These are phyloP conservation scores for Panaeolus cyanescens DNA, from an alignment of 768 basidiomycete species.

Conservation along the genomic window DNA sequence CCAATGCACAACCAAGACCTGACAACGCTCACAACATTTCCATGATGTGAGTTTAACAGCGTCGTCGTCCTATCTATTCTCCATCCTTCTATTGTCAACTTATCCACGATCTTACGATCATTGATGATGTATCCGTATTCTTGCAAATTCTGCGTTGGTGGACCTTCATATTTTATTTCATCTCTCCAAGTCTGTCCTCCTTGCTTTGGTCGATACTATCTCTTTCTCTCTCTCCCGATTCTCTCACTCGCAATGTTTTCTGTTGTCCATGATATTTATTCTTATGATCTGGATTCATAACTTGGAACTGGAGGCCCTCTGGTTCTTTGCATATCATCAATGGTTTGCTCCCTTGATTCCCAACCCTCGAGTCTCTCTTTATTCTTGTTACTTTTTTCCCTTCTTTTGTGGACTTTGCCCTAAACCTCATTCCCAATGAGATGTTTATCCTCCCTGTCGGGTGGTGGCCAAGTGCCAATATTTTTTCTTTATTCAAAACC, in stretches of 20 bases:
- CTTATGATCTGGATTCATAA: background rate
- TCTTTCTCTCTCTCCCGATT: background rate
- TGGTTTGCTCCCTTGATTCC: background rate
- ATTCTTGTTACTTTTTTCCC: background rate
- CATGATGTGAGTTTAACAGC: background rate
- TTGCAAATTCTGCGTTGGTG: slow-evolving; percentile 14
- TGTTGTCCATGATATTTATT: slow-evolving; percentile 4
- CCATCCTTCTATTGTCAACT: background rate
- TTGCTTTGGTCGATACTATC: slow-evolving; percentile 1
- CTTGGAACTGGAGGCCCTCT: background rate
- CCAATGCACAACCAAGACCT: background rate
- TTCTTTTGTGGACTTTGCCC: no score
- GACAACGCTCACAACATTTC: background rate
- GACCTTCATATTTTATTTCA: slow-evolving; percentile 13
- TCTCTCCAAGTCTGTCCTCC: background rate
- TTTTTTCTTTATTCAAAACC: background rate
- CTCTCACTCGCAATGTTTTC: background rate
- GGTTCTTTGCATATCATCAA: background rate
- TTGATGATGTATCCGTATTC: slow-evolving; percentile 2
- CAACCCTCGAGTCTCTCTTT: background rate
- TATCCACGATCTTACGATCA: slow-evolving; percentile 2
- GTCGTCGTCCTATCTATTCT: background rate
- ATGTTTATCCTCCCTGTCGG: background rate
- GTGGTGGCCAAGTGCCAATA: background rate
- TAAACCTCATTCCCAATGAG: background rate